Evolutionary conservation across 2,329 filamentous ascomycete species (phyloP).

Genomic region (Ophiosphaerella narmari): DNA sequence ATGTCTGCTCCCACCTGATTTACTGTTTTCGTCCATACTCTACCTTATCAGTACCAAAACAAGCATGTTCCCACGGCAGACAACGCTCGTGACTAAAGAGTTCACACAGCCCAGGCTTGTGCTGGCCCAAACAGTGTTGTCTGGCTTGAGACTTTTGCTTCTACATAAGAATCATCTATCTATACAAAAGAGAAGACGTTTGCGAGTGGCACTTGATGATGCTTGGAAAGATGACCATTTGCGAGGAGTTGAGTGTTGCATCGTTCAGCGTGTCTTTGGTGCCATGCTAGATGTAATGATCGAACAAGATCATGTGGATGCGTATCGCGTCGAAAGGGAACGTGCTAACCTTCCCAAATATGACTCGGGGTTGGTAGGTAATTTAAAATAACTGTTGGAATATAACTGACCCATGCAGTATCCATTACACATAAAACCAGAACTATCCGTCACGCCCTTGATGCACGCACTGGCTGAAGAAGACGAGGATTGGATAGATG

Average conservation of each 20-base stretch:
- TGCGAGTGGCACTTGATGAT: constrained; percentile 37
- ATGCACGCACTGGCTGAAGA: constrained; percentile 30
- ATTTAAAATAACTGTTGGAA: neutral
- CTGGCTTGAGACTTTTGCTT: constrained; percentile 41
- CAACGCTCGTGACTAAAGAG: constrained; percentile 29
- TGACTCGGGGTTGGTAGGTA: constrained; percentile 35
- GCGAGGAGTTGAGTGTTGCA: constrained; percentile 36
- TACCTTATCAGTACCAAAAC: constrained; percentile 41
- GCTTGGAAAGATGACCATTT: constrained; percentile 43
- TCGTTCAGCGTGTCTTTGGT: constrained; percentile 39
- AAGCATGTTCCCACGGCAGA: constrained; percentile 34
- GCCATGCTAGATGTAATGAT: constrained; percentile 32
- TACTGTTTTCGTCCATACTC: constrained; percentile 41
- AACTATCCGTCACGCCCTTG: constrained; percentile 26
- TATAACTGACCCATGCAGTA: constrained; percentile 32
- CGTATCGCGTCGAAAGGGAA: constrained; percentile 21
- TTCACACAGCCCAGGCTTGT: constrained; percentile 24
- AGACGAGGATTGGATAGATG: constrained; percentile 31
- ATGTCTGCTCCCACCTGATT: constrained; percentile 38
- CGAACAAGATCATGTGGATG: constrained; percentile 16
- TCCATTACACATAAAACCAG: constrained; percentile 37
- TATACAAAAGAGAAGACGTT: constrained; percentile 31
- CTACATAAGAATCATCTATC: constrained; percentile 33
- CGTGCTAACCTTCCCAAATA: constrained; percentile 35
- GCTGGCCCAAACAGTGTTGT: constrained; percentile 35